Conservation (phyloP, 2,329 filamentous ascomycete genomes). For the Cordyceps farinosa region DNA sequence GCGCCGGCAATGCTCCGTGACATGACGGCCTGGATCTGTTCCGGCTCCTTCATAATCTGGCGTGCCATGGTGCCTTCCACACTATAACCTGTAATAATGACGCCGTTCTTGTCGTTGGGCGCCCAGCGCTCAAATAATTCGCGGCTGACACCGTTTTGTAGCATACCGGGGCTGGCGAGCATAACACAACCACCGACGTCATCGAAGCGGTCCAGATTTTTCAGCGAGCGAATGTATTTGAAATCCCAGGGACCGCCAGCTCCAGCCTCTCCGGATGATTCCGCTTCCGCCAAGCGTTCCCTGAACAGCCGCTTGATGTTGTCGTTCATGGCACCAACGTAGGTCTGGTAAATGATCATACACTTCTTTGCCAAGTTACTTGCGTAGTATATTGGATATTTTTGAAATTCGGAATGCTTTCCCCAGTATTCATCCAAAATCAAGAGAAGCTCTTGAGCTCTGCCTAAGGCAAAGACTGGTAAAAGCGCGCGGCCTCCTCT, state of each 20-base stretch:
- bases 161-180: slow-evolving; percentile 96
- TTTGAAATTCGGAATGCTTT: slow-evolving; percentile 82
- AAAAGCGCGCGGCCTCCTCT: slow-evolving; percentile 88
- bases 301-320: slow-evolving; percentile 96
- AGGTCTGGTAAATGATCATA: slow-evolving; percentile 98
- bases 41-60: slow-evolving; percentile 89
- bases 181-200: slow-evolving; percentile 95
- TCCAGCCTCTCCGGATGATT: slow-evolving; percentile 70
- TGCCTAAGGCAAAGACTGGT: slow-evolving; percentile 90
- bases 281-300: slow-evolving; percentile 86
- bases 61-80: slow-evolving; percentile 99
- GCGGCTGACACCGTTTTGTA: slow-evolving; percentile 92
- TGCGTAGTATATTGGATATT: slow-evolving; percentile 94
- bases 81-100: slow-evolving; percentile 97
- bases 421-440: slow-evolving; percentile 98
- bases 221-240: slow-evolving; percentile 85
- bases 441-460: slow-evolving; percentile 88
- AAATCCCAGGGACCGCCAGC: slow-evolving; percentile 96
- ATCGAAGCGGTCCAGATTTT: slow-evolving; percentile 91
- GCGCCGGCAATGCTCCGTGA: slow-evolving; percentile 64
- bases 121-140: slow-evolving; percentile 94
- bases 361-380: slow-evolving; percentile 92
- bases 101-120: slow-evolving; percentile 93
- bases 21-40: slow-evolving; percentile 93
- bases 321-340: slow-evolving; percentile 97